These are phyloP conservation scores for Paramecium tetraurelia DNA, from an alignment of 73 alveolate genomes.

Conservation along the genomic window DNA sequence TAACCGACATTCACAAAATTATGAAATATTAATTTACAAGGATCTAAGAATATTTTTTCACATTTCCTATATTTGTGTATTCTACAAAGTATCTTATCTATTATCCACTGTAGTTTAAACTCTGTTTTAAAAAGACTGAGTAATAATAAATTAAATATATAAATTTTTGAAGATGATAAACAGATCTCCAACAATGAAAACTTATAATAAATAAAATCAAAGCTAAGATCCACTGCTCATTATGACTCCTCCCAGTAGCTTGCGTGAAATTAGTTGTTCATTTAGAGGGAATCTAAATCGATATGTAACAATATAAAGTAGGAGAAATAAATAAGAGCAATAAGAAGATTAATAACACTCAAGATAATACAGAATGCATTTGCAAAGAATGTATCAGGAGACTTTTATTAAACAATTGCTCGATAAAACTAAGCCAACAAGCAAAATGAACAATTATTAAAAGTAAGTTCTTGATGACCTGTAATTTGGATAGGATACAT, in stretches of 20 bases:
- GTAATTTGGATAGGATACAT: not conserved
- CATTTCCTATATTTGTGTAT: not conserved
- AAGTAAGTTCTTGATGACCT: not conserved
- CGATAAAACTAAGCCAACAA: not conserved
- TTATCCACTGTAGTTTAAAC: not conserved
- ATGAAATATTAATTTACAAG: not conserved
- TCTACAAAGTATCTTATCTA: not conserved
- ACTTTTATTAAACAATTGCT: not conserved
- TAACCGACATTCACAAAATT: not conserved
- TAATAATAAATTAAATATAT: not conserved
- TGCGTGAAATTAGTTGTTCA: not conserved
- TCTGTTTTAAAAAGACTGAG: not conserved
- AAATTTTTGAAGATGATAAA: not conserved
- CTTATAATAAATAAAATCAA: not conserved
- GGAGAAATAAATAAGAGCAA: not conserved
- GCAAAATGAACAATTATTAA: not conserved
- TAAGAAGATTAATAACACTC: not conserved
- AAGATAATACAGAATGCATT: not conserved
- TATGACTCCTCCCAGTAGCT: not conserved
- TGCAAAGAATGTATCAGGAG: not conserved
- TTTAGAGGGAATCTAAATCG: not conserved
- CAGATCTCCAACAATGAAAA: not conserved
- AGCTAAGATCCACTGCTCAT: not conserved
- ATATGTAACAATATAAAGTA: not conserved
- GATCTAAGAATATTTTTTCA: not conserved